Evolutionary conservation across 352 stramenopile genomes (phyloP).

Genomic region (Peronosclerospora sorghi): DNA sequence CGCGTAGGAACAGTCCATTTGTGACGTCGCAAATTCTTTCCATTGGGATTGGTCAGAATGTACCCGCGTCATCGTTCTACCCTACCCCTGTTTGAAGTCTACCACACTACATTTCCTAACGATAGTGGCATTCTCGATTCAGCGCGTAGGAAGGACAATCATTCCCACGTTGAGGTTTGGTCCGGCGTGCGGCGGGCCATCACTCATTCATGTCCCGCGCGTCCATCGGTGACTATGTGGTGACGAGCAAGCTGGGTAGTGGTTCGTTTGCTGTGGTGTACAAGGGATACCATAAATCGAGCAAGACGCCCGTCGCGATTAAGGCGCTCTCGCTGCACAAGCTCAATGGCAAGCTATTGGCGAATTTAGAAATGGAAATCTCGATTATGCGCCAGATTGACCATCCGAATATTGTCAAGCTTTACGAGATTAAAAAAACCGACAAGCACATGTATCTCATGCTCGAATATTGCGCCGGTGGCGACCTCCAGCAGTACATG

Average conservation of each 20-base stretch:
- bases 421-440: slow-evolving; percentile 94
- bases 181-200: neutral
- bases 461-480: slow-evolving; percentile 93
- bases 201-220: slow-evolving; percentile 37
- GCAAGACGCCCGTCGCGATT: slow-evolving; percentile 81
- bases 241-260: slow-evolving; percentile 85
- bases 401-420: slow-evolving; percentile 93
- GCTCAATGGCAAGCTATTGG: slow-evolving; percentile 90
- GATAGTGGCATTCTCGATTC: slow-evolving; percentile 14
- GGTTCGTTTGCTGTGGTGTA: slow-evolving; percentile 90
- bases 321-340: slow-evolving; percentile 91
- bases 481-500: slow-evolving; percentile 93
- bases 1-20: neutral
- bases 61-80: slow-evolving; percentile 3
- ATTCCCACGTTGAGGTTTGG: neutral
- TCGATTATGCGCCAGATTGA: slow-evolving; percentile 91
- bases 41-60: slow-evolving; percentile 2
- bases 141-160: slow-evolving; percentile 8
- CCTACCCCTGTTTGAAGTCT: slow-evolving; percentile 3
- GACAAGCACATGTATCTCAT: slow-evolving; percentile 94
- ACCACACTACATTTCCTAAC: slow-evolving; percentile 1
- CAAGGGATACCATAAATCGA: slow-evolving; percentile 69
- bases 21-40: slow-evolving; percentile 3
- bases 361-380: slow-evolving; percentile 96
- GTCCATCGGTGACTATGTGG: slow-evolving; percentile 77